Evolutionary conservation across 352 stramenopile species (phyloP), one percentile per base, ranked within the genome.

Genomic region (Pythium monospermum): DNA sequence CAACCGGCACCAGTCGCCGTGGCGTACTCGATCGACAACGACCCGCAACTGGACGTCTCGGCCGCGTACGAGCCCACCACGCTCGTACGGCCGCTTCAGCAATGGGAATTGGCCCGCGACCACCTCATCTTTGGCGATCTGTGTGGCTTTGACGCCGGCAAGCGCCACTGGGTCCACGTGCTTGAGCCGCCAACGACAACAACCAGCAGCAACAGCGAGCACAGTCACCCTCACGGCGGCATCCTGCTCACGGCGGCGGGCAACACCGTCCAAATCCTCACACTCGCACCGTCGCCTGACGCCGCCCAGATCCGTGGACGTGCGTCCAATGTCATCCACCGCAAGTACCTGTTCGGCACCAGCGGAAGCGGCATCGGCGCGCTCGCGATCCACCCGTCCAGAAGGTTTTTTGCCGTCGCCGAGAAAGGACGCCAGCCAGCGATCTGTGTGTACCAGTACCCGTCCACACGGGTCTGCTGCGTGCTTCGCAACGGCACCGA

Each of bases 361-460:
- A 71, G 83, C 22, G 80, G 76, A 1, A 66, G 65, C 6, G 85
- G 83, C 26, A 71, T 94, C 3, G 81, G 81, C 0, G 73, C 72
- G 41, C 61, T 94, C 5, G 73, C 74, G 2, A 79, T 94, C 21
- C 85, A 95, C 49, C 80, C 81, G 10, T 83, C 66, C 4, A 41
- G 68, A 2, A 50, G 60, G 30, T 94, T 83, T 57, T 94, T 96
- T 56, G 87, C 85, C 2, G 81, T 98, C 2, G 91, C 79, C 1
- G 87, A 94, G 33, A 96, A 96, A 56, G 91, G 91, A 3, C 60
- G 72, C 33, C 87, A 90, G 42, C 91, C 91, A 2, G 80, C 77
- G 37, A 89, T 98, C 30, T 85, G 70, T 30, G 74, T 98, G 26
- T 96, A 96, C 59, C 57, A 70, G 6, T 97, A 97, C 46, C 92